Evolutionary conservation across 805 yeast genomes (phyloP), one percentile per base, ranked within the genome.

Genomic region (Saccharomycopsis lassenensis): DNA sequence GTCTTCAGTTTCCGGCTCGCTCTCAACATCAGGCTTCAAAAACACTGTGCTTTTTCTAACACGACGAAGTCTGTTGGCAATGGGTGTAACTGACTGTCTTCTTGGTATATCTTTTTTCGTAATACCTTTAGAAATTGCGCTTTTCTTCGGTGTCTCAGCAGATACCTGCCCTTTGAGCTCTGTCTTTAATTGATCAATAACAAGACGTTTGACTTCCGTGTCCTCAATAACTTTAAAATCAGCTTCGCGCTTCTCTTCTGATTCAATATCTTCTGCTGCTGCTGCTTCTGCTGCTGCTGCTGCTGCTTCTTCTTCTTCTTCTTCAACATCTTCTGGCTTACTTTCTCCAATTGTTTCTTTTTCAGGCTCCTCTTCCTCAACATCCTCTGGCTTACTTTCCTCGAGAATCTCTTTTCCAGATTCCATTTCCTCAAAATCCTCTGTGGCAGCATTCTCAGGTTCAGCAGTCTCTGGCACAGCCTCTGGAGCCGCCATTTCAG

Each of bases 381-480:
- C n/a, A 12, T 22, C 35, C n/a, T n/a, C n/a, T n/a, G n/a, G n/a
- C n/a, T n/a, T n/a, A n/a, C n/a, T n/a, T n/a, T n/a, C n/a, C n/a
- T n/a, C n/a, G n/a, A n/a, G n/a, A n/a, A n/a, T n/a, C n/a, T 42
- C 39, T 11, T 33, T 20, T 16, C 36, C 26, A 19, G 34, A 18
- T n/a, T 18, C 24, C 18, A 42, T 27, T 7, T 21, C 19, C 18
- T 35, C 33, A 5, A 42, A 24, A 8, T 34, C 19, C 7, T 22
- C 26, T 8, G 26, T 16, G 7, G 14, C 20, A 6, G 32, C 16
- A 7, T n/a, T n/a, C n/a, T n/a, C n/a, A n/a, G n/a, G n/a, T n/a
- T n/a, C n/a, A n/a, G n/a, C n/a, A n/a, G n/a, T n/a, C n/a, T n/a
- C n/a, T n/a, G n/a, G n/a, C n/a, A n/a, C n/a, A n/a, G n/a, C n/a